Evolutionary conservation across 176 grass and related monocot species (phyloP).

Genomic region (Pharus latifolius): DNA sequence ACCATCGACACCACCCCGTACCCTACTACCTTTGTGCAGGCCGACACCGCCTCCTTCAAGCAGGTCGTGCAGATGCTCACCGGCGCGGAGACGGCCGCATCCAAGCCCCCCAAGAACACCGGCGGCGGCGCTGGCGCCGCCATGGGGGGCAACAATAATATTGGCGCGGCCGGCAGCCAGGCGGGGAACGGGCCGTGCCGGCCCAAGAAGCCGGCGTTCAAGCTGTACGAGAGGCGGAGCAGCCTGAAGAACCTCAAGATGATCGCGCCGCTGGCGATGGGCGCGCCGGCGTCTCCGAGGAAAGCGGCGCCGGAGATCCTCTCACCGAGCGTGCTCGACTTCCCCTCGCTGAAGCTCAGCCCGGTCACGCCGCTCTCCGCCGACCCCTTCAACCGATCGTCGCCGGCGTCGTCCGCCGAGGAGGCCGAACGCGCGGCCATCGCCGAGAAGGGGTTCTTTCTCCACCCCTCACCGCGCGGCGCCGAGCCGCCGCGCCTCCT

Average conservation of each 20-base stretch:
- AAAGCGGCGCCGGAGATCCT: conserved; percentile 50
- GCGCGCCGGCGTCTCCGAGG: conserved; percentile 34
- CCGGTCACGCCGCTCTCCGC: conserved; percentile 75
- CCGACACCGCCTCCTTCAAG: conserved; percentile 89
- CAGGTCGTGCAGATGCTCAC: conserved; percentile 99
- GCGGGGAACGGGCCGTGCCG: conserved; percentile 32
- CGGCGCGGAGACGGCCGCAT: conserved; percentile 33
- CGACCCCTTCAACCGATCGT: conserved; percentile 62
- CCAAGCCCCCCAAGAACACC: conserved; percentile 24
- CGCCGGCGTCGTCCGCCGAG: conserved; percentile 34
- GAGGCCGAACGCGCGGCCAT: conserved; percentile 75
- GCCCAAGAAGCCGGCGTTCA: conserved; percentile 87
- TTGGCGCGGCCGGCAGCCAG: neutral
- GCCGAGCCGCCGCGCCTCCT: conserved; percentile 74
- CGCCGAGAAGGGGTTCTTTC: conserved; percentile 75
- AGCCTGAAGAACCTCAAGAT: conserved; percentile 88
- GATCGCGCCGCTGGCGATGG: conserved; percentile 78
- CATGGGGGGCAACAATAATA: neutral
- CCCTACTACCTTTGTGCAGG: conserved; percentile 95
- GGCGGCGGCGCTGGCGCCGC: neutral
- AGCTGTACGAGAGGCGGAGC: conserved; percentile 91
- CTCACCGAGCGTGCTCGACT: conserved; percentile 87
- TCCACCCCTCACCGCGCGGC: conserved; percentile 78
- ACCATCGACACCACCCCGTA: conserved; percentile 84
- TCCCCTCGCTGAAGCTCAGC: conserved; percentile 77